Evolutionary conservation across 257 asterid genomes (phyloP).

Genomic region (Solanum peruvianum): DNA sequence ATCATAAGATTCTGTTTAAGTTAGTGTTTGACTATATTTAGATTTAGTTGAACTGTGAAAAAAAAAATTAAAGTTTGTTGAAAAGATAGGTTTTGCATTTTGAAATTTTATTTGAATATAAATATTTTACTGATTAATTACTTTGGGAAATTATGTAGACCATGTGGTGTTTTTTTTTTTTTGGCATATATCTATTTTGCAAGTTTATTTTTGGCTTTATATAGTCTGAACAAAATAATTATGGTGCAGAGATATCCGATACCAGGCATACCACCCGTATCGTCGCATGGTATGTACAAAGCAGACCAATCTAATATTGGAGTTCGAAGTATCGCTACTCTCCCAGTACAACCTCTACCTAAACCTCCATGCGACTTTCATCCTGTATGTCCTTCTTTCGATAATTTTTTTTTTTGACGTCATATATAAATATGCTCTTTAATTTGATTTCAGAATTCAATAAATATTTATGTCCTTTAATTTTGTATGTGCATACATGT

Average conservation of each 20-base stretch:
- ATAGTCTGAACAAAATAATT: background rate
- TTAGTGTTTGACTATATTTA: background rate
- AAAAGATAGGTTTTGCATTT: no score
- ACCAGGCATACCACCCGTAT: conserved; percentile 26
- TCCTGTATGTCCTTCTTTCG: conserved; percentile 32
- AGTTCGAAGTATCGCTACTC: conserved; percentile 13
- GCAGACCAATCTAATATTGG: conserved; percentile 33
- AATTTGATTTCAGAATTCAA: no score
- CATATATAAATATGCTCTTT: no score
- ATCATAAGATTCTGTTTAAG: background rate
- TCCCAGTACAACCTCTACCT: conserved; percentile 34
- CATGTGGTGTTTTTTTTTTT: background rate
- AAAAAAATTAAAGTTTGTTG: no score
- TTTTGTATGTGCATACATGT: background rate
- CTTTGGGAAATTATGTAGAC: background rate
- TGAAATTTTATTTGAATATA: no score
- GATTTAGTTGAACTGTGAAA: background rate
- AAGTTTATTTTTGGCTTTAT: background rate
- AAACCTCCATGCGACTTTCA: conserved; percentile 56
- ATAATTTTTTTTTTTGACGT: background rate
- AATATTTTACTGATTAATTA: background rate
- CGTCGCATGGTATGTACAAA: conserved; percentile 30
- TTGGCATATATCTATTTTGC: background rate
- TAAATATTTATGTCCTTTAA: accelerated
- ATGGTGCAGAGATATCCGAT: conserved; percentile 41